Conservation (phyloP, 352 stramenopile species). For the Plasmopara viticola region DNA sequence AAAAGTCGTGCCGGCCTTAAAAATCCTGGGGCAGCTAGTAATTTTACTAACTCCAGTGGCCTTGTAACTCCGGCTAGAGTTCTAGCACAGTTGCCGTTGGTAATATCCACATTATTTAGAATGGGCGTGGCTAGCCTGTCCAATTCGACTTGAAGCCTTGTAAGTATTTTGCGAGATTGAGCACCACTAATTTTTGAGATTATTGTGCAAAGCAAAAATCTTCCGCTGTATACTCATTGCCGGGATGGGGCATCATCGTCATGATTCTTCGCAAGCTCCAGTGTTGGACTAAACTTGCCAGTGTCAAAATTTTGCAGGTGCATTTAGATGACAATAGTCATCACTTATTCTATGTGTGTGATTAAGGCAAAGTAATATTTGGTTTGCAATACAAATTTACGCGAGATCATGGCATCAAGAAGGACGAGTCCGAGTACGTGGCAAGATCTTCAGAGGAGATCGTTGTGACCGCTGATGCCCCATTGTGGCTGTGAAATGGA, state of each 20-base stretch:
- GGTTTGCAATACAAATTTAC: conserved; percentile 45
- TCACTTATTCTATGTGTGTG: neutral
- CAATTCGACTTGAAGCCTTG: too few species aligned
- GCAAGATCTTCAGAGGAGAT: conserved; percentile 79
- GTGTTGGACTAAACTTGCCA: conserved; percentile 81
- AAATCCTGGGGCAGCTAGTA: too few species aligned
- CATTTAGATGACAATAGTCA: neutral
- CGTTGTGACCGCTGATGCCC: conserved; percentile 62
- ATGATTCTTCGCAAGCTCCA: conserved; percentile 85
- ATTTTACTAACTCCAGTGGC: too few species aligned
- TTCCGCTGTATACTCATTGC: conserved; percentile 83
- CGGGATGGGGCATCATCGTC: conserved; percentile 82
- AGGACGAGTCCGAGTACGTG: conserved; percentile 83
- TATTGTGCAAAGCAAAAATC: conserved; percentile 63
- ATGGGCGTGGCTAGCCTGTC: too few species aligned
- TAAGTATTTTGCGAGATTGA: too few species aligned
- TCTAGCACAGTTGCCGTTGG: too few species aligned
- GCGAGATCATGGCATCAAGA: conserved; percentile 81
- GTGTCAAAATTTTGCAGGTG: conserved; percentile 77
- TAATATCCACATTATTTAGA: too few species aligned
- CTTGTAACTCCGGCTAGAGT: too few species aligned
- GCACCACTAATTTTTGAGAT: conserved; percentile 75
- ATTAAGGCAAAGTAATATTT: neutral
- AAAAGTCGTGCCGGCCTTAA: too few species aligned
- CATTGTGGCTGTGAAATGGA: conserved; percentile 82